A percentile compares a stretch with the other conserved stretches of the same genome.
Conservation (phyloP, 208 protist species). For the Trypanosoma cruzi region DNA sequence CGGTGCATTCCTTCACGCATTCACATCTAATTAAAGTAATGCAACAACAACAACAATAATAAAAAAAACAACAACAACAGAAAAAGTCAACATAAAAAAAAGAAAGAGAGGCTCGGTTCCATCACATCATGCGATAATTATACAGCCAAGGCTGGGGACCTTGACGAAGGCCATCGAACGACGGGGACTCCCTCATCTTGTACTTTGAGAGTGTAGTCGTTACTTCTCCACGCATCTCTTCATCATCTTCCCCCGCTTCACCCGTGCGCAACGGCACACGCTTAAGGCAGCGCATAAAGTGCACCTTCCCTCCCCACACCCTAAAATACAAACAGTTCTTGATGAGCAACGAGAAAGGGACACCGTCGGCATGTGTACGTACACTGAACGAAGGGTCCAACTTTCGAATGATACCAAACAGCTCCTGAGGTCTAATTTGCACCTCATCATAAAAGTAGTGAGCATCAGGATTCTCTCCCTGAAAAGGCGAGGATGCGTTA, state of each 20-base stretch:
- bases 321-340: slow-evolving; percentile 80
- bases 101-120: background rate
- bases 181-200: slow-evolving; percentile 81
- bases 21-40: too few species aligned
- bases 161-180: slow-evolving; percentile 77
- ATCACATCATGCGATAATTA: slow-evolving; percentile 44
- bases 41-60: background rate
- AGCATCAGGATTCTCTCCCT: slow-evolving; percentile 25
- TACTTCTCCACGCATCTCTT: background rate
- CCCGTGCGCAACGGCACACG: slow-evolving; percentile 16
- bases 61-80: background rate
- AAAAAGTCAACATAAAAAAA: background rate
- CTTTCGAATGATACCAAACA: slow-evolving; percentile 56
- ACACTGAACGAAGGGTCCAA: slow-evolving; percentile 65
- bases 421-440: slow-evolving; percentile 46
- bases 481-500: background rate
- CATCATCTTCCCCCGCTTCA: slow-evolving; percentile 1
- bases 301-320: slow-evolving; percentile 56
- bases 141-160: slow-evolving; percentile 86
- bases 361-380: slow-evolving; percentile 56
- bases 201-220: slow-evolving; percentile 65
- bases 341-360: slow-evolving; percentile 80
- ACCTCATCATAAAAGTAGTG: slow-evolving; percentile 75
- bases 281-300: slow-evolving; percentile 78
- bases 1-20: background rate